A percentile compares a stretch with the other conserved stretches of the same genome.
phyloP scores from a whole-genome alignment of 73 alveolate species.

The Paramecium biaurelia region DNA sequence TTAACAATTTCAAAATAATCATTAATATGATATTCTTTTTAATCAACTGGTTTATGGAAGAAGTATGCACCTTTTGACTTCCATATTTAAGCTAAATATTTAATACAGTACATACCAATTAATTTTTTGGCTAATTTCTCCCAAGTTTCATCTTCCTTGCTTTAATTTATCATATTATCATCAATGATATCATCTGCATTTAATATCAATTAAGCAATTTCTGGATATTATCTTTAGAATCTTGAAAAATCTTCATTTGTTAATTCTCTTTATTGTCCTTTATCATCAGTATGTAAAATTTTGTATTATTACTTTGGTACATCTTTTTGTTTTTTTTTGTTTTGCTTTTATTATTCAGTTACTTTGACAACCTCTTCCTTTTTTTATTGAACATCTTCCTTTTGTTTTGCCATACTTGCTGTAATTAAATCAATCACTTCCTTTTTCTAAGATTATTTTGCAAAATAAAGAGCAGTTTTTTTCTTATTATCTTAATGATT shows the following conservation, averaged over 20 bases:
- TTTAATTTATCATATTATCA: constrained; percentile 44
- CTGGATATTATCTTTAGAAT: constrained; percentile 59
- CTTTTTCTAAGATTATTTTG: constrained; percentile 71
- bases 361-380: constrained; percentile 14
- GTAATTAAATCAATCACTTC: constrained; percentile 71
- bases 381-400: constrained; percentile 20
- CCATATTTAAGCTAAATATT: constrained; percentile 72
- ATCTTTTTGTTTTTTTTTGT: constrained; percentile 33
- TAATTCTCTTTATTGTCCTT: constrained; percentile 61
- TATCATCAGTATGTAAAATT: constrained; percentile 59
- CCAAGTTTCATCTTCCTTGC: constrained; percentile 63
- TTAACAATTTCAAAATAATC: constrained; percentile 89
- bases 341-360: constrained; percentile 19
- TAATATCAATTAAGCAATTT: constrained; percentile 40
- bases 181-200: constrained; percentile 63
- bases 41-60: constrained; percentile 95
- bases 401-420: not conserved
- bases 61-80: constrained; percentile 83
- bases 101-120: constrained; percentile 51
- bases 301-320: constrained; percentile 48
- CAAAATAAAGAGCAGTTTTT: constrained; percentile 79
- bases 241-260: constrained; percentile 51
- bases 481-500: constrained; percentile 79
- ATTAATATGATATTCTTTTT: constrained; percentile 77
- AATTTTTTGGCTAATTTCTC: constrained; percentile 67